Percentiles rank a stretch among this genome's conserved stretches.
These are phyloP conservation scores for Fusarium sambucinum DNA, from an alignment of 2,329 filamentous ascomycete species.

Conservation along the genomic window DNA sequence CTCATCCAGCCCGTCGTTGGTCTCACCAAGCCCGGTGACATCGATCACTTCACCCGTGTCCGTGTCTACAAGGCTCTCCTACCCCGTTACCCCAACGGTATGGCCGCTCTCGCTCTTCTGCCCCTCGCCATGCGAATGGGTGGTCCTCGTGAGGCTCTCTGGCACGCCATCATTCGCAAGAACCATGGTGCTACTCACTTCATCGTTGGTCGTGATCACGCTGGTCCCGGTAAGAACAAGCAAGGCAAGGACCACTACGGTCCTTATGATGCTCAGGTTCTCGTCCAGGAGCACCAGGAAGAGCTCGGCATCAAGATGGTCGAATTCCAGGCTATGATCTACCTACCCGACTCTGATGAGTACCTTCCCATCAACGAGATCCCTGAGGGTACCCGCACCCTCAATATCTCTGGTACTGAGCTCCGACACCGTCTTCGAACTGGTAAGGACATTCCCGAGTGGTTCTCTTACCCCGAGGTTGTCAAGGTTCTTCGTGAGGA, in stretches of 20 bases:
- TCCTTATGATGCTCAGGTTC: constrained; percentile 95
- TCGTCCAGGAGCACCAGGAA: constrained; percentile 94
- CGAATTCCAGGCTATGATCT: constrained; percentile 99
- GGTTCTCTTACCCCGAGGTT: constrained; percentile 99
- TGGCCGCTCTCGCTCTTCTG: constrained; percentile 95
- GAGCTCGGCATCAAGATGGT: constrained; percentile 99
- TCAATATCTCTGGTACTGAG: constrained; percentile 90
- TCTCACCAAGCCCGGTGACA: constrained; percentile 98
- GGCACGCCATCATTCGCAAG: constrained; percentile 99
- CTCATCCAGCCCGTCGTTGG: constrained; percentile 99
- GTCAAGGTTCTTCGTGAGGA: constrained; percentile 96
- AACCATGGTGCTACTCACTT: constrained; percentile 99
- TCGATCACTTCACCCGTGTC: constrained; percentile 99
- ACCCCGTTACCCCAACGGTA: constrained; percentile 97
- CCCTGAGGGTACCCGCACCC: constrained; percentile 81
- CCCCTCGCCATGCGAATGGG: constrained; percentile 99
- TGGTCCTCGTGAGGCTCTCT: constrained; percentile 96
- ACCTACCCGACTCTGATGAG: constrained; percentile 96
- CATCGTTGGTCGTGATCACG: constrained; percentile 98
- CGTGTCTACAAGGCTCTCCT: constrained; percentile 98
- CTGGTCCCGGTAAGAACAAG: constrained; percentile 98
- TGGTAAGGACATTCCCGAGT: constrained; percentile 95
- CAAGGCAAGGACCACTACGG: constrained; percentile 97
- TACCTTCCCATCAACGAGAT: constrained; percentile 96
- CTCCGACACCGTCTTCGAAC: constrained; percentile 91